Percentiles rank a stretch among this genome's conserved stretches.
Conservation (phyloP, 2,329 filamentous ascomycete genomes). For the Aspergillus hiratsukae region DNA sequence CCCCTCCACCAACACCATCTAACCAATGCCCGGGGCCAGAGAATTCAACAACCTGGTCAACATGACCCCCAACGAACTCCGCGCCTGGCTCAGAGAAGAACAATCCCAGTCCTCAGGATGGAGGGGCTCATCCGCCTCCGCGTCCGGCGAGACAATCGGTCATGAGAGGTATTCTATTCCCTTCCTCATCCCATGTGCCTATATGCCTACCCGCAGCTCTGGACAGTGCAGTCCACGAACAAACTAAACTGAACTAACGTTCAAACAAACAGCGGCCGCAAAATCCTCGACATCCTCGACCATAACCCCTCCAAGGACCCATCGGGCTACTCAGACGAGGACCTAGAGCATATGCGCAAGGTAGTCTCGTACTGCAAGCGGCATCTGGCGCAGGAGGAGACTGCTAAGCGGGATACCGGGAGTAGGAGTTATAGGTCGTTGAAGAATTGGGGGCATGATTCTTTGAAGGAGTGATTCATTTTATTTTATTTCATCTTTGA, state of each 20-base stretch:
- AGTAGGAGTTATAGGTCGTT: constrained; percentile 55
- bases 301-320: constrained; percentile 57
- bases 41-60: constrained; percentile 66
- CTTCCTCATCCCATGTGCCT: too few species aligned
- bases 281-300: constrained; percentile 60
- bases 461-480: constrained; percentile 38
- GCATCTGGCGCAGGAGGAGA: constrained; percentile 61
- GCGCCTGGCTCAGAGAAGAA: constrained; percentile 58
- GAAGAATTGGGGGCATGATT: constrained; percentile 60
- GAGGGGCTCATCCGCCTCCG: constrained; percentile 54
- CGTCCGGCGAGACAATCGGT: constrained; percentile 59
- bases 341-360: constrained; percentile 58
- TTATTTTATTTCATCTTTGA: too few species aligned
- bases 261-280: constrained; percentile 45
- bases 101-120: constrained; percentile 57
- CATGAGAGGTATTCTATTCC: constrained; percentile 53
- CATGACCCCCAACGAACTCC: constrained; percentile 58
- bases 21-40: constrained; percentile 31
- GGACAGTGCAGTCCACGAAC: too few species aligned
- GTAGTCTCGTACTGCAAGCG: constrained; percentile 64
- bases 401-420: constrained; percentile 53
- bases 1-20: not conserved
- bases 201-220: too few species aligned
- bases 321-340: constrained; percentile 53
- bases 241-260: too few species aligned